Base-by-base conservation (phyloP, 1,139 yeast genomes). In the Groenewaldozyma sp. region DNA sequence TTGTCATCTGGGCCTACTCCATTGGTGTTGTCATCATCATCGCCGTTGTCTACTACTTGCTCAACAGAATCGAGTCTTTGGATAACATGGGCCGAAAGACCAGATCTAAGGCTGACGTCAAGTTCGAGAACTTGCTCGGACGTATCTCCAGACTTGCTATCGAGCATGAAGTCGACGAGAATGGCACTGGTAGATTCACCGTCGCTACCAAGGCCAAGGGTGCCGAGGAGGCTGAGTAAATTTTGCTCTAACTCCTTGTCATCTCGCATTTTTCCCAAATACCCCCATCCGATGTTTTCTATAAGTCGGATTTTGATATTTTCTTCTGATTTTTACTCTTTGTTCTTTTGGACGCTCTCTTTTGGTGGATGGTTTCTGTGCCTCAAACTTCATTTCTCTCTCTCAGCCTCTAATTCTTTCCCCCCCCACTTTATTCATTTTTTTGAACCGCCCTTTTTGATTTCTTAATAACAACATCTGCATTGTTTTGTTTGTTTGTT, bases 1-100 rank as follows among this genome's bases (percentile, higher is more conserved):
- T 80, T 63, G 82, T 94, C 73, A 75, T 82, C 69, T 87, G 93
- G 93, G 69, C 84, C 62, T 86, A 83, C 91, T 84, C 95, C 52
- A 80, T 86, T 70, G 94, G 95, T 79, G 83, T 82, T 68, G 83
- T 86, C 84, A 83, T 94, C 74, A 78, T 81, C 71, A 69, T 86
- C 74, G 95, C 95, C 68, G 95, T 95, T 78, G 87, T 88, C 64
- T 87, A 87, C 82, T 84, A 79, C 84, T 60, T 82, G 64, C 82
- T 87, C 37, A 50, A 53, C 48, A 51, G 52, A 36, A 48, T 54
- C 37, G 53, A 58, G 17, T 46, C 44, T 37, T 52, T 59, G 34
- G 54, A 54, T 44, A 58, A 59, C 54, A 49, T 59, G 41, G 64
- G 64, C 37, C 58, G 64, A 44, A 40, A 48, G 45, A 43, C 46